These are phyloP conservation scores for Colletotrichum destructivum DNA, from an alignment of 2,329 filamentous ascomycete species.

Conservation along the genomic window DNA sequence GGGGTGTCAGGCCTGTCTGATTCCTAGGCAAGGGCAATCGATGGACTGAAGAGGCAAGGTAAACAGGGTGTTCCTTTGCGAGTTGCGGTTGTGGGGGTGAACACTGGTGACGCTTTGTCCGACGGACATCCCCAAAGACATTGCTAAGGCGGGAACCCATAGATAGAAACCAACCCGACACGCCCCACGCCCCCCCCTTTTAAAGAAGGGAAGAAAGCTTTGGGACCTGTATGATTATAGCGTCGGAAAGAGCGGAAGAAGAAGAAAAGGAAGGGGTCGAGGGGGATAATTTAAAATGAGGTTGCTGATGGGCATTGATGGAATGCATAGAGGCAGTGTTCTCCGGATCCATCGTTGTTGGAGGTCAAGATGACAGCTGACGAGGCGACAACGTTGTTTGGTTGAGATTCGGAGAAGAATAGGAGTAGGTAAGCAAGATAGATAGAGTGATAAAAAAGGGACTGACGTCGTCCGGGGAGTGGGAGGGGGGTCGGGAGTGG, in stretches of 20 bases:
- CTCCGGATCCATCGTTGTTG: not conserved
- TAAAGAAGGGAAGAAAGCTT: not conserved
- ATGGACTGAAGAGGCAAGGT: not conserved
- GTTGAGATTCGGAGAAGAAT: conserved; percentile 12
- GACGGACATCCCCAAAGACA: conserved; percentile 45
- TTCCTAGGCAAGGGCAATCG: not conserved
- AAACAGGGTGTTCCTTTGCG: conserved; percentile 22
- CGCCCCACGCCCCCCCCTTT: conserved; percentile 34
- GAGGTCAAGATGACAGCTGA: conserved; percentile 26
- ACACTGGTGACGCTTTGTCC: conserved; percentile 41
- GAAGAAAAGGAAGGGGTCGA: not conserved
- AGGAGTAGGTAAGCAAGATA: too few relatives aligned
- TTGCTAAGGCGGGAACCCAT: conserved; percentile 40
- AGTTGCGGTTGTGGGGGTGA: conserved; percentile 27
- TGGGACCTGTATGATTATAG: conserved; percentile 19
- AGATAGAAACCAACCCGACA: conserved; percentile 36
- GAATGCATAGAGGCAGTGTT: conserved; percentile 1
- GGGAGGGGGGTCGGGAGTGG: conserved; percentile 6
- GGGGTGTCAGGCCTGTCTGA: conserved; percentile 24
- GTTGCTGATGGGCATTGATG: conserved; percentile 1
- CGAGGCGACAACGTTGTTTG: conserved; percentile 10
- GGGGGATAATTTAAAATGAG: conserved; percentile 3
- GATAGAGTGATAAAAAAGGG: not conserved
- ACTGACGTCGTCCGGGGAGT: conserved; percentile 16
- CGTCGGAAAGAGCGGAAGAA: not conserved